phyloP scores from a whole-genome alignment of 441 rosid species.

The Adansonia gregorii region DNA sequence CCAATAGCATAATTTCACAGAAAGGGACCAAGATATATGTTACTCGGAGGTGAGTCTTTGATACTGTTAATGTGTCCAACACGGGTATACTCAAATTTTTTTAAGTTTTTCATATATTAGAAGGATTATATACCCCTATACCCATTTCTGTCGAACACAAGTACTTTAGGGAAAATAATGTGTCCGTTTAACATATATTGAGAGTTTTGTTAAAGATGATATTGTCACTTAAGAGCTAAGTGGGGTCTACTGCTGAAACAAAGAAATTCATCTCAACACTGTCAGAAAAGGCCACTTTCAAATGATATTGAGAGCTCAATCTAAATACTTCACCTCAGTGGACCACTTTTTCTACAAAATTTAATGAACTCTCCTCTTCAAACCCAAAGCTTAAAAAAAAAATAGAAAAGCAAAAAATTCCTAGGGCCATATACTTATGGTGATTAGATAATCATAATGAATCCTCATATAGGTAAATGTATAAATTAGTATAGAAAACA shows the following conservation, averaged over 20 bases:
- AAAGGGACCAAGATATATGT: neutral
- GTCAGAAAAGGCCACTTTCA: neutral
- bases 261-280: neutral
- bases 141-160: too few relatives aligned
- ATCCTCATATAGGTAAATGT: neutral
- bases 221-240: neutral
- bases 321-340: neutral
- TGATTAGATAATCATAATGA: slow-evolving; percentile 5
- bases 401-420: neutral
- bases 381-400: neutral
- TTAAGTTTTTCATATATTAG: too few relatives aligned
- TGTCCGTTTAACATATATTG: too few relatives aligned
- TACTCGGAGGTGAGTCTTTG: too few relatives aligned
- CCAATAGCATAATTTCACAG: neutral
- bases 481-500: neutral
- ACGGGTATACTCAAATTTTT: too few relatives aligned
- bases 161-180: too few relatives aligned
- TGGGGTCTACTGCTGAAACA: neutral
- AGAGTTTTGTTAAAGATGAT: neutral
- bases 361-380: neutral
- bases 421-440: neutral
- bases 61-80: too few relatives aligned
- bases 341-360: neutral
- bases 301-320: neutral
- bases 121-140: too few relatives aligned